Percentiles rank a stretch among this genome's conserved stretches.
Conservation (phyloP, 2,329 filamentous ascomycete genomes). For the Pseudopithomyces chartarum region DNA sequence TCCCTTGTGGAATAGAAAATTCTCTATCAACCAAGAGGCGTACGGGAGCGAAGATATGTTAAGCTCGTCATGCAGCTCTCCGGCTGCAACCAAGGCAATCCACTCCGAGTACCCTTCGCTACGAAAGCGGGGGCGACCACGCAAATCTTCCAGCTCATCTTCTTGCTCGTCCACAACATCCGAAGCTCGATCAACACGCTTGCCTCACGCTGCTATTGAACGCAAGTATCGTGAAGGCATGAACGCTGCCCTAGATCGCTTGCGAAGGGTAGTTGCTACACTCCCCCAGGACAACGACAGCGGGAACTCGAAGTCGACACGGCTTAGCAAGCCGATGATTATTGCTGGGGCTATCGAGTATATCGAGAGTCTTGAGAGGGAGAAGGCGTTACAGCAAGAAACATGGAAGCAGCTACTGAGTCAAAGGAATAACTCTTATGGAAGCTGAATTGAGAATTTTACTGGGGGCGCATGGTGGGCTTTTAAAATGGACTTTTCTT, state of each 20-base stretch:
- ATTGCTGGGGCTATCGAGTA: constrained; percentile 11
- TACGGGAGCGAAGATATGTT: neutral
- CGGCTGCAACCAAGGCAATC: neutral
- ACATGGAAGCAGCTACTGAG: too few species aligned
- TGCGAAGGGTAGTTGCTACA: constrained; percentile 23
- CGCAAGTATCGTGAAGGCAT: constrained; percentile 30
- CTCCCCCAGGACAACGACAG: constrained; percentile 16
- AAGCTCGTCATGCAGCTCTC: neutral
- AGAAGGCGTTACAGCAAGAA: neutral
- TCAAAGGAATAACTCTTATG: too few species aligned
- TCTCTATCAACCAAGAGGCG: neutral
- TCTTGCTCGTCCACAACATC: neutral
- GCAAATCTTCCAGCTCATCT: neutral
- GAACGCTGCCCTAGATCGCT: constrained; percentile 24
- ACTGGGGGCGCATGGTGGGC: too few species aligned
- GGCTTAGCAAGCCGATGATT: constrained; percentile 17
- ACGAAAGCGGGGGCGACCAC: neutral
- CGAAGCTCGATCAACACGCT: constrained; percentile 5
- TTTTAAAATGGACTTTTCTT: too few species aligned
- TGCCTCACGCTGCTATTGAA: constrained; percentile 28
- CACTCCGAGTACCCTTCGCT: neutral
- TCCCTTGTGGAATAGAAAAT: neutral
- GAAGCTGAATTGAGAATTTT: too few species aligned
- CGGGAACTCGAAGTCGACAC: constrained; percentile 4
- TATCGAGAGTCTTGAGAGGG: constrained; percentile 9